These are phyloP conservation scores for Phytophthora uliginosa DNA, from an alignment of 352 stramenopile genomes.

Conservation along the genomic window DNA sequence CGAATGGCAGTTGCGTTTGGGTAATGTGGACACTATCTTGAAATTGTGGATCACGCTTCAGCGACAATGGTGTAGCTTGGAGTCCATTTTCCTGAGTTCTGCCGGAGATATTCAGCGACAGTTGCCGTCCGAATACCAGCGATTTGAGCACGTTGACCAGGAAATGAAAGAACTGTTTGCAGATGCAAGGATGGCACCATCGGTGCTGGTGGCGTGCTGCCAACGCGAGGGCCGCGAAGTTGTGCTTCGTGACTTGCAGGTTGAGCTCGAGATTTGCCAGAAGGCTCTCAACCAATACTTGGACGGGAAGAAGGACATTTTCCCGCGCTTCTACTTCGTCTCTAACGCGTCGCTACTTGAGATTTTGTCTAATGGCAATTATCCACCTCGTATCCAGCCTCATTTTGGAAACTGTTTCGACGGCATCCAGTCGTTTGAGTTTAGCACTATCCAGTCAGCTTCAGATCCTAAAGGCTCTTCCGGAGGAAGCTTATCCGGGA, in stretches of 20 bases:
- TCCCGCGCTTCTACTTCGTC: slow-evolving; percentile 98
- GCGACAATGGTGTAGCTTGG: slow-evolving; percentile 94
- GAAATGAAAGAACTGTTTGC: slow-evolving; percentile 87
- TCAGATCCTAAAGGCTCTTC: slow-evolving; percentile 6
- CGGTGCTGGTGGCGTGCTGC: slow-evolving; percentile 81
- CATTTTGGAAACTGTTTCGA: slow-evolving; percentile 95
- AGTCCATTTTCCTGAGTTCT: slow-evolving; percentile 96
- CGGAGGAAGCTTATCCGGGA: slow-evolving; percentile 16
- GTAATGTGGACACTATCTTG: slow-evolving; percentile 94
- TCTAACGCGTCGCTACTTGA: slow-evolving; percentile 96
- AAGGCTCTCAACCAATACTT: slow-evolving; percentile 97
- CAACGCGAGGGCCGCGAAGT: slow-evolving; percentile 83
- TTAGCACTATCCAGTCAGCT: slow-evolving; percentile 49
- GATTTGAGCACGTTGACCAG: slow-evolving; percentile 90
- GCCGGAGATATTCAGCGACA: slow-evolving; percentile 94
- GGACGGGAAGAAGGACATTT: slow-evolving; percentile 97
- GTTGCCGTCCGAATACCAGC: slow-evolving; percentile 92
- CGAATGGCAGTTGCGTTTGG: slow-evolving; percentile 93
- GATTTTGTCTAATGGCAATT: slow-evolving; percentile 96
- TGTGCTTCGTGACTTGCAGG: slow-evolving; percentile 84
- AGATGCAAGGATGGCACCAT: slow-evolving; percentile 70
- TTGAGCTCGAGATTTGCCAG: slow-evolving; percentile 96
- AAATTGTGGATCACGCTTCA: slow-evolving; percentile 95
- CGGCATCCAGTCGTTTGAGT: slow-evolving; percentile 87
- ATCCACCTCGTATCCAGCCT: slow-evolving; percentile 85